Base-by-base conservation (phyloP, 768 basidiomycete species). In the Gautieria morchelliformis region DNA sequence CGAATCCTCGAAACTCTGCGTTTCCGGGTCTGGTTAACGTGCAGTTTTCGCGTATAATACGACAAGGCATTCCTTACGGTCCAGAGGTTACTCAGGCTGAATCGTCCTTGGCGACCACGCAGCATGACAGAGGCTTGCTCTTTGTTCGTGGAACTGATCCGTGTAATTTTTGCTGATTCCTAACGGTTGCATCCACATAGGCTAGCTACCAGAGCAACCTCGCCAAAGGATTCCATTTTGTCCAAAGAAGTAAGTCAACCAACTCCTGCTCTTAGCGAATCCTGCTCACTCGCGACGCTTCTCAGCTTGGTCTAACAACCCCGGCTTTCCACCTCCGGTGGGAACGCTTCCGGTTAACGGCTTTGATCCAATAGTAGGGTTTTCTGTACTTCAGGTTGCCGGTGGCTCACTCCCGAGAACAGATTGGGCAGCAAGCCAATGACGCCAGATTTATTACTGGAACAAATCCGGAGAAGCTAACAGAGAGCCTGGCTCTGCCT, bases 31-130 rank as follows among this genome's bases (percentile, higher is more conserved):
- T 37, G 24, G n/a, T 9, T 37, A 14, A n/a, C 41, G 37, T 53
- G 52, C 27, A 5, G 32, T 10, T 20, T 39, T 59, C 60, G n/a
- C 72, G 76, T 40, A 79, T 79, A 61, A 70, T 75, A 62, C 75
- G 78, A 37, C 71, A 75, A 27, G 75, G 77, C 20, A 69, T 79
- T 46, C 76, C 75, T 48, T 81, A 78, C 62, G 79, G 80, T 0
- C 76, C 79, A 24, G 78, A 79, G 63, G 65, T 37, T 53, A 42
- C 19, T 27, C 3, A 14, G 4, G 24, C 19, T 27, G n/a, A 46
- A 27, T 9, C 12, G 45, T 46, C n/a, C 19, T 46, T 15, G 3
- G 45, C 45, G 10, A n/a, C 45, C 10, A 46, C 19, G 10, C 2
- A 5, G 45, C 11, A 5, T 46, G 45, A 46, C 45, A 46, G 11